Percentiles rank a stretch among this genome's conserved stretches.
phyloP scores from a whole-genome alignment of 805 yeast species.

The Sugiyamaella mastotermitis region DNA sequence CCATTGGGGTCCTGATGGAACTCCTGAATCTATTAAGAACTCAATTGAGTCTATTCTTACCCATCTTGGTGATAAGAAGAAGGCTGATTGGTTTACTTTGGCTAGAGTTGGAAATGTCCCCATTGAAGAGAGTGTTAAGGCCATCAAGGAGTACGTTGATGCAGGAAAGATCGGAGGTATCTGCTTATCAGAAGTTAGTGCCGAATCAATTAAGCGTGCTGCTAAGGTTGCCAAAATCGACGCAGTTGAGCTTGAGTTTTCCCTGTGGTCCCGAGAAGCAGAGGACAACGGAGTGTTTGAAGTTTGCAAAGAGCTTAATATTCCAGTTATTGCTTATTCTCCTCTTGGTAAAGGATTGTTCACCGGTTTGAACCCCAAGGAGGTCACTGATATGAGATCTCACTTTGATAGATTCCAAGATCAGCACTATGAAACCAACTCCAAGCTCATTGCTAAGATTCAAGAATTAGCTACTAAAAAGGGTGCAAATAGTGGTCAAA shows the following conservation, averaged over 20 bases:
- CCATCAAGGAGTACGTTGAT: constrained; percentile 42
- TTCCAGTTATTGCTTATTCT: constrained; percentile 74
- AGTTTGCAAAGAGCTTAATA: constrained; percentile 47
- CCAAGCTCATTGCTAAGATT: constrained; percentile 43
- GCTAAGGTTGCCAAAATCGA: constrained; percentile 48
- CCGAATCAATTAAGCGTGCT: constrained; percentile 56
- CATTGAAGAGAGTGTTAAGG: constrained; percentile 51
- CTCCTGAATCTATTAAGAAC: constrained; percentile 39
- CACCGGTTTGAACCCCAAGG: constrained; percentile 52
- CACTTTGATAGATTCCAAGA: constrained; percentile 51
- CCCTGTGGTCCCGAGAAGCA: constrained; percentile 61
- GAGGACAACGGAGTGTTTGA: constrained; percentile 57
- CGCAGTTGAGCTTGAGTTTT: constrained; percentile 74
- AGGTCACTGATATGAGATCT: constrained; percentile 51
- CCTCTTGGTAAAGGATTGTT: constrained; percentile 78
- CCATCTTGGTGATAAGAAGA: constrained; percentile 20
- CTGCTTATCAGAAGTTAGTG: constrained; percentile 69
- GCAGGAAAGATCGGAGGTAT: constrained; percentile 55
- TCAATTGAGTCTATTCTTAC: constrained; percentile 42
- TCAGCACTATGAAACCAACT: constrained; percentile 52
- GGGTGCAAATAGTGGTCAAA: constrained; percentile 53
- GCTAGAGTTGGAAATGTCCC: constrained; percentile 61
- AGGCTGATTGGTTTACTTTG: constrained; percentile 54
- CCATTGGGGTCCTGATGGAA: constrained; percentile 43
- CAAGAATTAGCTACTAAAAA: constrained; percentile 42